Conservation (phyloP, 192 early-diverging fungal species). For the Endogone sp. region DNA sequence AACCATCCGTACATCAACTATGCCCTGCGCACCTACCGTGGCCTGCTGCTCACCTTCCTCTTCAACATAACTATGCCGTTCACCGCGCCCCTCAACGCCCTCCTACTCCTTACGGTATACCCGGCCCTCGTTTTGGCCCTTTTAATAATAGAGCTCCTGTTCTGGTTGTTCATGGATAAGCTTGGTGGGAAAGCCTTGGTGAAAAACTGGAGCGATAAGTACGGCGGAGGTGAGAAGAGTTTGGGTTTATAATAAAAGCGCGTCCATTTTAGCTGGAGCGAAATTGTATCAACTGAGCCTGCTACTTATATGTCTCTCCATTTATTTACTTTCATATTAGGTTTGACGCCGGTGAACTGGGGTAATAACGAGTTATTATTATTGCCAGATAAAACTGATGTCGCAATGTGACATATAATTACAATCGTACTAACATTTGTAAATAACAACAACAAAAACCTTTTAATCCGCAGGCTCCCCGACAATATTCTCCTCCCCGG, state of each 20-base stretch:
- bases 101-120: slow-evolving; percentile 22
- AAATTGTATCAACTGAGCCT: background rate
- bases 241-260: background rate
- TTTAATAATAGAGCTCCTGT: slow-evolving; percentile 21
- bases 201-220: slow-evolving; percentile 11
- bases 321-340: slow-evolving; percentile 6
- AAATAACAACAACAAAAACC: background rate
- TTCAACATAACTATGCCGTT: slow-evolving; percentile 31
- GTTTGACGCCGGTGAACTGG: slow-evolving; percentile 34
- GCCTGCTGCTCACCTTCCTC: slow-evolving; percentile 25
- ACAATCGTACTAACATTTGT: too few relatives aligned
- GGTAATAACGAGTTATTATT: slow-evolving; percentile 15
- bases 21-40: slow-evolving; percentile 15
- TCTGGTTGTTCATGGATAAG: slow-evolving; percentile 30
- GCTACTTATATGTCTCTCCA: background rate
- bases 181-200: slow-evolving; percentile 14
- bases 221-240: slow-evolving; percentile 17
- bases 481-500: slow-evolving; percentile 8
- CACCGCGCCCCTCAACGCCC: slow-evolving; percentile 24
- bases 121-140: slow-evolving; percentile 17
- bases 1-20: slow-evolving; percentile 2
- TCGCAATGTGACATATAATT: background rate
- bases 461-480: slow-evolving; percentile 15
- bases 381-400: background rate
- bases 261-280: background rate